Evolutionary conservation across 2,329 filamentous ascomycete genomes (phyloP).

Genomic region (Ilyonectria destructans): DNA sequence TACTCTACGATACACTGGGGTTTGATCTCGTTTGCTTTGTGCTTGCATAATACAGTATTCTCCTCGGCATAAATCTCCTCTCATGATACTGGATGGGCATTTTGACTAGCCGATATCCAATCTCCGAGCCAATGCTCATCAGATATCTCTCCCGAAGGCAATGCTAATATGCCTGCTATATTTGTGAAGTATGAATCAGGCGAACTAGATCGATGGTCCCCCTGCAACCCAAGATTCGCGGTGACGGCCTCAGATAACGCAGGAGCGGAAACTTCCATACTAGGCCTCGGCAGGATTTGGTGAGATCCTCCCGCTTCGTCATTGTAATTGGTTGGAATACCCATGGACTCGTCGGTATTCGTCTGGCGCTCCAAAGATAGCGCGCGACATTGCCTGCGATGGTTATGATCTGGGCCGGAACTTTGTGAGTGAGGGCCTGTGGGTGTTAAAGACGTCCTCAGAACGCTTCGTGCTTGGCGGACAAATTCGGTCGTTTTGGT

Average conservation of each 20-base stretch:
- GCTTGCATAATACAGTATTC: too few relatives aligned
- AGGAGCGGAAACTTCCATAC: neutral
- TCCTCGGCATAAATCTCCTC: neutral
- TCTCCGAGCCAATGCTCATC: neutral
- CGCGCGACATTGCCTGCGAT: neutral
- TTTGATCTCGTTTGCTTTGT: too few relatives aligned
- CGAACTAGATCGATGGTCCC: neutral
- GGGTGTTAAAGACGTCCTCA: neutral
- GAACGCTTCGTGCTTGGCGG: slow-evolving; percentile 8
- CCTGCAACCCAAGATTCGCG: neutral
- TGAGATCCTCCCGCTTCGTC: neutral
- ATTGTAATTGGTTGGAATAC: neutral
- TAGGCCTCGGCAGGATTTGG: neutral
- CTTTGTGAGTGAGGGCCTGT: neutral
- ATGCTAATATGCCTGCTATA: neutral
- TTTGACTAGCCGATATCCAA: neutral
- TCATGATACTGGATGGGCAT: neutral
- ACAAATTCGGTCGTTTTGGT: slow-evolving; percentile 28
- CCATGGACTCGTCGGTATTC: neutral
- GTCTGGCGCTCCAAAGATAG: neutral
- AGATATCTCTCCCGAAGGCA: neutral
- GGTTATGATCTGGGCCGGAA: neutral
- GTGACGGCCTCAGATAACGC: neutral
- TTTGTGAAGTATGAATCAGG: neutral
- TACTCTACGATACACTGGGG: too few relatives aligned